phyloP scores from a whole-genome alignment of 768 basidiomycete species.

The Lactarius evosmus region DNA sequence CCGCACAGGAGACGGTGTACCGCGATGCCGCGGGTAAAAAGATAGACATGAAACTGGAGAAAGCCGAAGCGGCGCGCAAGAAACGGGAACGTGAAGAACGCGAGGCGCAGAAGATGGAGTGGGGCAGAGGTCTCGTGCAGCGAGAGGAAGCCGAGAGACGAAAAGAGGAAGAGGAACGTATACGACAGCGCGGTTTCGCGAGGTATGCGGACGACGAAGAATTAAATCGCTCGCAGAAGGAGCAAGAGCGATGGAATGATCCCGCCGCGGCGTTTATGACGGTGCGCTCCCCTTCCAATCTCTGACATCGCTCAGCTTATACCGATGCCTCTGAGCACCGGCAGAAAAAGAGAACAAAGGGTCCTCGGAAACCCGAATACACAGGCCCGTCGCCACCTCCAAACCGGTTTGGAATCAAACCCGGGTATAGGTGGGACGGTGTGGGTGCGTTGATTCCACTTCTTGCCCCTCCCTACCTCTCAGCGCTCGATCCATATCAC shows the following conservation, averaged over 20 bases:
- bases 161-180: conserved; percentile 63
- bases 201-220: conserved; percentile 79
- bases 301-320: not conserved
- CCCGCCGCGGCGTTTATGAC: conserved; percentile 95
- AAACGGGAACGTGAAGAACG: conserved; percentile 82
- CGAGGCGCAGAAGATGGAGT: conserved; percentile 92
- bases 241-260: conserved; percentile 90
- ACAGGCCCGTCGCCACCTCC: conserved; percentile 85
- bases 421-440: conserved; percentile 98
- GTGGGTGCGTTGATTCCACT: conserved; percentile 61
- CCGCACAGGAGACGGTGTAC: conserved; percentile 88
- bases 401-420: conserved; percentile 92
- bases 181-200: conserved; percentile 64
- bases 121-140: conserved; percentile 96
- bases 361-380: conserved; percentile 81
- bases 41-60: conserved; percentile 83
- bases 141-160: conserved; percentile 71
- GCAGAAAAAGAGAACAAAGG: conserved; percentile 73
- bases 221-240: conserved; percentile 80
- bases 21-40: conserved; percentile 85
- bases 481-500: conserved; percentile 16
- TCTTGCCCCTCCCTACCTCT: not conserved
- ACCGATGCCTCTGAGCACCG: conserved; percentile 6
- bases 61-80: conserved; percentile 76
- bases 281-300: conserved; percentile 44